A percentile compares a stretch with the other conserved stretches of the same genome.
Evolutionary conservation across 2,329 filamentous ascomycete species (phyloP).

Genomic region (Fusarium neocosmosporiellum): DNA sequence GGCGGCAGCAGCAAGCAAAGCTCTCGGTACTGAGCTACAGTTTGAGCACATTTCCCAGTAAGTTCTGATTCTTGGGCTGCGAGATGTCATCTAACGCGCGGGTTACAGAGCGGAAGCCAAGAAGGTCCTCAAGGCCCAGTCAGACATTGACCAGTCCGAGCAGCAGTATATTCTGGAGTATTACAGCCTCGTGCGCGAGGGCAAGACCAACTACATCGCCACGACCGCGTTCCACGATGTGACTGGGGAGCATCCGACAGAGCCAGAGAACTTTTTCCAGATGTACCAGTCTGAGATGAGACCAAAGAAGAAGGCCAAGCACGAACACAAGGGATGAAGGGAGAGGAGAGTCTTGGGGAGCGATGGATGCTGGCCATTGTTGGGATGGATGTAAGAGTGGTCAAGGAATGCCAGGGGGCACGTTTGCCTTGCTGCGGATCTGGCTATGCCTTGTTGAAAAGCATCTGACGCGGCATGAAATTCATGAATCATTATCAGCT

Average conservation of each 20-base stretch:
- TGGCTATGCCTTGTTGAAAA: neutral
- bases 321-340: neutral
- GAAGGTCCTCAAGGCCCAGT: constrained; percentile 8
- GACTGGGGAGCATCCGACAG: constrained; percentile 8
- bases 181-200: constrained; percentile 20
- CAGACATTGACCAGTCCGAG: constrained; percentile 1
- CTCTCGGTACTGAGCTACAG: constrained; percentile 51
- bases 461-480: neutral
- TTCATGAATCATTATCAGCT: neutral
- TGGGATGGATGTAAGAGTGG: no score
- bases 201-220: constrained; percentile 16
- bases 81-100: neutral
- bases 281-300: constrained; percentile 19
- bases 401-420: neutral
- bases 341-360: neutral
- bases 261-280: constrained; percentile 15
- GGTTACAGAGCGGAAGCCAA: constrained; percentile 11
- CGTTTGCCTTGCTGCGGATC: neutral
- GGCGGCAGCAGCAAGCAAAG: constrained; percentile 57
- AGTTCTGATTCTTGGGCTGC: accelerated
- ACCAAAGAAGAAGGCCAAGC: constrained; percentile 22
- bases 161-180: constrained; percentile 18
- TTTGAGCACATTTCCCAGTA: constrained; percentile 41
- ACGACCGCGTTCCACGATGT: constrained; percentile 7
- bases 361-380: no score